Evolutionary conservation across 2,329 filamentous ascomycete genomes (phyloP), one percentile per base, ranked within the genome.

Genomic region (Venturia effusa): DNA sequence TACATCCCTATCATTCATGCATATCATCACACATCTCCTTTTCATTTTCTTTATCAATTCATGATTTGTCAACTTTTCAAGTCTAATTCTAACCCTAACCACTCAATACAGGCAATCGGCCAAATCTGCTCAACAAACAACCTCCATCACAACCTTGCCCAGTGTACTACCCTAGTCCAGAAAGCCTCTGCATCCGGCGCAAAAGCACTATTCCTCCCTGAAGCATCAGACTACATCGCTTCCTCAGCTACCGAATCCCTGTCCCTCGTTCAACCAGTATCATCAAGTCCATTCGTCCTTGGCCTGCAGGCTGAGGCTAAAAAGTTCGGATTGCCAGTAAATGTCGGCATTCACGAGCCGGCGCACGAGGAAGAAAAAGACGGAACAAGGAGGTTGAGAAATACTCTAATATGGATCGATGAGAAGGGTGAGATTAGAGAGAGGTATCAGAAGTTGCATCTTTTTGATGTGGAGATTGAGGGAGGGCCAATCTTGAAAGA

Each of bases 151-250:
- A 97, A 97, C 74, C 84, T 97, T 55, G 79, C 83, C 61, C 88
- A 93, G 75, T 96, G 91, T 75, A 84, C 86, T 66, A 79, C 76
- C 48, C 80, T 96, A 57, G 81, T 94, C 64, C 80, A 80, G 65
- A 89, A 88, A 73, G 92, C 93, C 41, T 86, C 87, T 11, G 79
- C 81, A 34, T 87, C 87, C 64, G 90, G 90, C 55, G 92, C 92
- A 64, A 89, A 92, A 80, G 90, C 89, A 22, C 83, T 97, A 61
- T 97, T 97, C 78, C 87, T 97, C 62, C 93, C 93, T 15, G 93
- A 97, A 81, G 93, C 93, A 30, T 85, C 85, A 64, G 92, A 96
- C 77, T 97, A 96, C 79, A 92, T 97, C 70, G 88, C 85, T 24
- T 79, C 82, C 1, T 86, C 85, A 0, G 80, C 87, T 2, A 74